Evolutionary conservation across 73 alveolate species (phyloP).

Genomic region (Paraurostyla sp.): DNA sequence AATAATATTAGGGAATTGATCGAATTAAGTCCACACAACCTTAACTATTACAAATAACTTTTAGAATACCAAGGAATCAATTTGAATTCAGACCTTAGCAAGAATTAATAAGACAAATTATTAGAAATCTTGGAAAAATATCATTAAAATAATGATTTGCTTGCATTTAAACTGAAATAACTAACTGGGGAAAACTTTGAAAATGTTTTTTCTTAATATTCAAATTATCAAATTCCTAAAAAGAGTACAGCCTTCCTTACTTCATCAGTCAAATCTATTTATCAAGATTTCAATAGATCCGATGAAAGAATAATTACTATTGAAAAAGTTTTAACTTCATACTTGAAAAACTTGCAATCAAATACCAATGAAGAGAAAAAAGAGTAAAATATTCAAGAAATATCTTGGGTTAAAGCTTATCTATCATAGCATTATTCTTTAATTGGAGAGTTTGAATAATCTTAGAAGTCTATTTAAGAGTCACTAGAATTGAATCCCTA

Average conservation of each 20-base stretch:
- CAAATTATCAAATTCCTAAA: not conserved
- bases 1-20: too few species aligned
- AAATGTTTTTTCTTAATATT: slow-evolving; percentile 25
- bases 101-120: slow-evolving; percentile 12
- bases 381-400: slow-evolving; percentile 54
- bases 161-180: slow-evolving; percentile 33
- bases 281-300: not conserved
- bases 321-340: slow-evolving; percentile 71
- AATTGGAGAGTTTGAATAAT: slow-evolving; percentile 81
- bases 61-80: too few species aligned
- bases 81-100: too few species aligned
- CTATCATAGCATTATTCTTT: slow-evolving; percentile 85
- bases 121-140: slow-evolving; percentile 7
- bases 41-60: too few species aligned
- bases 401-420: slow-evolving; percentile 62
- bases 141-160: slow-evolving; percentile 12
- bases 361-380: slow-evolving; percentile 52
- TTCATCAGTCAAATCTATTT: not conserved
- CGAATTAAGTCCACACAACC: too few species aligned
- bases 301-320: slow-evolving; percentile 19
- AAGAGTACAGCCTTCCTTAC: not conserved
- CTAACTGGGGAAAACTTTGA: slow-evolving; percentile 61
- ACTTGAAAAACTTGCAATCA: slow-evolving; percentile 65
- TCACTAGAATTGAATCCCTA: slow-evolving; percentile 90
- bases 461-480: slow-evolving; percentile 81